These are phyloP conservation scores for Neltuma alba DNA, from an alignment of 306 rosid genomes.

Conservation along the genomic window DNA sequence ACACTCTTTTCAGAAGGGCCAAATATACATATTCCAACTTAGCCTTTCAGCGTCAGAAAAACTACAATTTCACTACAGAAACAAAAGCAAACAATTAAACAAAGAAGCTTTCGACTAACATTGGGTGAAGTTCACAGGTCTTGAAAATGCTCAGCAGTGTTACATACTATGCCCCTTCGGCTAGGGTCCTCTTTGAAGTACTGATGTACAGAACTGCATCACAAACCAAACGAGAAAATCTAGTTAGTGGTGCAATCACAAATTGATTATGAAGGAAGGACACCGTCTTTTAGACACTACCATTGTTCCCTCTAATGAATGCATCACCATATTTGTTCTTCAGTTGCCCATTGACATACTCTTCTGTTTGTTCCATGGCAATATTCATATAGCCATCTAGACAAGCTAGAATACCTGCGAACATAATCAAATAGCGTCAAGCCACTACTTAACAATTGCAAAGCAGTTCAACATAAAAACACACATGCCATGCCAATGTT, in stretches of 20 bases:
- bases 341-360: conserved; percentile 90
- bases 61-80: background rate
- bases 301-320: conserved; percentile 92
- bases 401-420: conserved; percentile 91
- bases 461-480: background rate
- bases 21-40: background rate
- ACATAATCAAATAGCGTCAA: conserved; percentile 29
- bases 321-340: conserved; percentile 98
- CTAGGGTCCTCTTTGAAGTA: conserved; percentile 86
- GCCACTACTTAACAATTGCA: background rate
- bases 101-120: conserved; percentile 24
- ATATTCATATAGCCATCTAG: conserved; percentile 98
- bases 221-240: conserved; percentile 13
- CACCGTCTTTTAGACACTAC: conserved; percentile 36
- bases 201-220: conserved; percentile 91
- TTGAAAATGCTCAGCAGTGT: conserved; percentile 10
- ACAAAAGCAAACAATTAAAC: background rate
- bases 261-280: conserved; percentile 11
- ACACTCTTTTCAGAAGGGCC: background rate
- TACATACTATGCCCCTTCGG: conserved; percentile 71
- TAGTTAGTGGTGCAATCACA: conserved; percentile 28
- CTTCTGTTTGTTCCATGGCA: conserved; percentile 99
- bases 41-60: background rate
- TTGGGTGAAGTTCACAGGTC: background rate
- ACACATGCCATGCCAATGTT: background rate